A percentile compares a stretch with the other conserved stretches of the same genome.
phyloP scores from a whole-genome alignment of 495 filamentous ascomycete genomes.

The Hypoxylon fragiforme region DNA sequence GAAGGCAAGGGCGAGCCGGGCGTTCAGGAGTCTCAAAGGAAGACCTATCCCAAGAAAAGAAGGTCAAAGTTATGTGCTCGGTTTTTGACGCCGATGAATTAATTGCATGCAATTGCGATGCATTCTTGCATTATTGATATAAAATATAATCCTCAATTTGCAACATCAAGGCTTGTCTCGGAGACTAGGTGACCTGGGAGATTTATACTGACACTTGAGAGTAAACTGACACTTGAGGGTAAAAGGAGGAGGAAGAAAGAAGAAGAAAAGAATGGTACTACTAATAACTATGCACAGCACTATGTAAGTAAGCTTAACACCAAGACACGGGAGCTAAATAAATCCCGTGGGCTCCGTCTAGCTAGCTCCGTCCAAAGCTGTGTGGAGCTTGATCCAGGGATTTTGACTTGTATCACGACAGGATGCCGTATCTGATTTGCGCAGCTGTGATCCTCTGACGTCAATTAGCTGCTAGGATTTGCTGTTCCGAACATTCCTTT shows the following conservation, averaged over 20 bases:
- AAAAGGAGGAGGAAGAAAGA: too few species aligned
- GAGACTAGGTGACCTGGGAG: too few species aligned
- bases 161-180: neutral
- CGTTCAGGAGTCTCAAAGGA: constrained; percentile 18
- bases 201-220: too few species aligned
- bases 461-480: constrained; percentile 19
- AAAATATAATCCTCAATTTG: neutral
- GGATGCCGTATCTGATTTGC: too few species aligned
- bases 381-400: constrained; percentile 15
- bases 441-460: constrained; percentile 7
- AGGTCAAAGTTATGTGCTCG: constrained; percentile 5
- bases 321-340: too few species aligned
- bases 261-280: too few species aligned
- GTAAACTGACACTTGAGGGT: too few species aligned
- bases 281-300: too few species aligned
- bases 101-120: too few species aligned
- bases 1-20: constrained; percentile 10
- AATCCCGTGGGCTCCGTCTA: too few species aligned
- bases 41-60: neutral
- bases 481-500: constrained; percentile 12
- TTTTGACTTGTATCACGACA: too few species aligned
- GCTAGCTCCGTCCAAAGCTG: constrained; percentile 5
- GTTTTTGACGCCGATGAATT: constrained; percentile 26
- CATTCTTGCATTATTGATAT: neutral
- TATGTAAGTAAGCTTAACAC: too few species aligned